Base-by-base conservation (phyloP, 139 green algal species). In the Coccomyxa sp. region DNA sequence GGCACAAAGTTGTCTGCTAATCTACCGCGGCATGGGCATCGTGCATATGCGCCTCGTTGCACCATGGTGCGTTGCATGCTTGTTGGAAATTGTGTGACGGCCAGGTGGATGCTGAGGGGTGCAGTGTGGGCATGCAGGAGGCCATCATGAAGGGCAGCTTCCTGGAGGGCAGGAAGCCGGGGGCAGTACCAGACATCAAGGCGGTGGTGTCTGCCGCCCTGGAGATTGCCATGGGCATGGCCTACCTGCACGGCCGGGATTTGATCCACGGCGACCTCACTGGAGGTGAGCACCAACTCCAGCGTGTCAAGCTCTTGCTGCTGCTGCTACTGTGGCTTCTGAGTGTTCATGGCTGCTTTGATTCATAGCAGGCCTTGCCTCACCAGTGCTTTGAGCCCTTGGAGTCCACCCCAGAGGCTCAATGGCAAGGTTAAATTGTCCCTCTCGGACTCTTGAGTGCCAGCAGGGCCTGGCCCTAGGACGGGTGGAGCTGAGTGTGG, bases 191-290 rank as follows among this genome's bases (percentile, higher is more conserved):
- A 2, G 50, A 71, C 70, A 16, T 81, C 69, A 0, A 7, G 2
- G 37, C 36, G 6, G 40, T 84, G 14, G n/a, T 82, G 44, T 7
- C 76, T 9, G 75, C 73, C 31, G 72, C 77, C 10, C 34, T 39
- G 14, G 78, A 91, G 72, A 78, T 91, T 24, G 83, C 83, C 0
- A 37, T 36, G 0, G 87, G 54, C 70, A 80, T 91, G 83, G 73
- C 68, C 7, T 86, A 84, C 78, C 76, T 91, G 27, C 87, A 91
- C 78, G 24, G 22, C 36, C 14, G 39, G 2, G 83, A 77, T 76
- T 73, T 86, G 12, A 36, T 90, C 64, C 87, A 91, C 80, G 81
- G 86, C 40, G 83, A 88, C 76, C 78, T 91, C 33, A 87, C 12
- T 36, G 64, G 24, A 36, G 64, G 64, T 71, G 24, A 31, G 50